Percentiles rank a stretch among this genome's conserved stretches.
These are phyloP conservation scores for Pseudonitzschia multistriata DNA, from an alignment of 108 stramenopile genomes.

Conservation along the genomic window DNA sequence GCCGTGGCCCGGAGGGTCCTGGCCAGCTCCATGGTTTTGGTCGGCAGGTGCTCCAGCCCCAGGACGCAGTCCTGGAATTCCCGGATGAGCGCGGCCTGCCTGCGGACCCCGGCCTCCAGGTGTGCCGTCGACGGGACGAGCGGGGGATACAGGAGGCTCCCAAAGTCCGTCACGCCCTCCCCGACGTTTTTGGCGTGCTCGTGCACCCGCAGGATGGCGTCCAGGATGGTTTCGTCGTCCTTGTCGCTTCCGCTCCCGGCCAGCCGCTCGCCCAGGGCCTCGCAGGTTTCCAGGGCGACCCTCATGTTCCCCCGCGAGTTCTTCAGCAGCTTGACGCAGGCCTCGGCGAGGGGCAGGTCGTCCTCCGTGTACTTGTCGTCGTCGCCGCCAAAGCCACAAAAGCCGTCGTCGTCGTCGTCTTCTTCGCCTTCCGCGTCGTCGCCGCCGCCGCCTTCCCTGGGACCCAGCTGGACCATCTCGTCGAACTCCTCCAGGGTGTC, in stretches of 20 bases:
- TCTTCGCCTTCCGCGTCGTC: slow-evolving; percentile 19
- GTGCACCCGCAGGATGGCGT: slow-evolving; percentile 48
- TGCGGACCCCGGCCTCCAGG: slow-evolving; percentile 19
- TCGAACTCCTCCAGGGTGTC: slow-evolving; percentile 81
- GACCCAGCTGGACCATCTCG: slow-evolving; percentile 64
- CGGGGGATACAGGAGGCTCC: slow-evolving; percentile 75
- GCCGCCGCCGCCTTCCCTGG: slow-evolving; percentile 5
- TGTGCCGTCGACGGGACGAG: slow-evolving; percentile 25
- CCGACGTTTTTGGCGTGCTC: slow-evolving; percentile 59
- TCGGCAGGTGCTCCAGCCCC: slow-evolving; percentile 15
- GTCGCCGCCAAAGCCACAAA: slow-evolving; percentile 31
- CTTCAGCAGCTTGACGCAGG: slow-evolving; percentile 65
- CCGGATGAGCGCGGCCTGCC: slow-evolving; percentile 20
- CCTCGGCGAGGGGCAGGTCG: slow-evolving; percentile 63
- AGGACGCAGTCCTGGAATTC: slow-evolving; percentile 23
- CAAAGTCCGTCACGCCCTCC: slow-evolving; percentile 79
- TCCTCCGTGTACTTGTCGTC: slow-evolving; percentile 56
- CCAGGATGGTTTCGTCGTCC: slow-evolving; percentile 29
- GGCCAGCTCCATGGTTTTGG: slow-evolving; percentile 16
- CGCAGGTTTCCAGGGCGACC: slow-evolving; percentile 65
- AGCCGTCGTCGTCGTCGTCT: slow-evolving; percentile 25
- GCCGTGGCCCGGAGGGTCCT: slow-evolving; percentile 18
- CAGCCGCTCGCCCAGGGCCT: slow-evolving; percentile 28
- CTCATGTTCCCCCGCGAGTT: slow-evolving; percentile 73
- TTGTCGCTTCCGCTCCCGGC: slow-evolving; percentile 3